A percentile compares a stretch with the other conserved stretches of the same genome.
Evolutionary conservation across 495 filamentous ascomycete species (phyloP).

Genomic region (Penicillium alfredii): DNA sequence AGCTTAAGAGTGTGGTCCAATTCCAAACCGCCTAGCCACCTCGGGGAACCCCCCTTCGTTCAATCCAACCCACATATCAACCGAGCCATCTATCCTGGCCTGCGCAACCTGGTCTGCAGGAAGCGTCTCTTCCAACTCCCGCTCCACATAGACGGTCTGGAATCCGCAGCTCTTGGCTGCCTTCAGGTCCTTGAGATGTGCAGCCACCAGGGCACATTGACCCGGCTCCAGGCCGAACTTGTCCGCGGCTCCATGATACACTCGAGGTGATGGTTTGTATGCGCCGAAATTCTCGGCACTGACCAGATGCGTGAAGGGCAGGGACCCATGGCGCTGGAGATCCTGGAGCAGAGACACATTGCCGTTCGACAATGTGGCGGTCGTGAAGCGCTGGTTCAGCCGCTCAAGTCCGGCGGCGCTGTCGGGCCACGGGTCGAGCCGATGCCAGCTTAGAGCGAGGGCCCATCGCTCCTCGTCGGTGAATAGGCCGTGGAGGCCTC

Average conservation of each 20-base stretch:
- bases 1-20: conserved; percentile 8
- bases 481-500: conserved; percentile 54
- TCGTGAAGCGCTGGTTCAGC: conserved; percentile 51
- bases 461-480: conserved; percentile 48
- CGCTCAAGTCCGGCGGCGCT: conserved; percentile 47
- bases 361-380: conserved; percentile 67
- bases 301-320: conserved; percentile 57
- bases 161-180: conserved; percentile 60
- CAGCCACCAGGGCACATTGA: conserved; percentile 73
- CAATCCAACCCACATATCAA: conserved; percentile 31
- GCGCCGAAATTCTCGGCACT: conserved; percentile 66
- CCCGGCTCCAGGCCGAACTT: conserved; percentile 49
- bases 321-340: conserved; percentile 46
- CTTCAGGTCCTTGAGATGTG: conserved; percentile 63
- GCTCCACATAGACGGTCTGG: conserved; percentile 70
- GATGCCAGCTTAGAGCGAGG: conserved; percentile 63
- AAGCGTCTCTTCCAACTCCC: conserved; percentile 60
- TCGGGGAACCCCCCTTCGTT: conserved; percentile 27
- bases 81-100: conserved; percentile 52
- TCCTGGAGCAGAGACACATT: conserved; percentile 63
- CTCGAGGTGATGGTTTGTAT: conserved; percentile 67
- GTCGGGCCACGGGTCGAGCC: conserved; percentile 64
- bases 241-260: conserved; percentile 61
- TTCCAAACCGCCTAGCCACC: conserved; percentile 28
- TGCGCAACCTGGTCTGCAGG: conserved; percentile 42